Evolutionary conservation across 805 yeast genomes (phyloP).

Genomic region (Hanseniaspora clermontiae): DNA sequence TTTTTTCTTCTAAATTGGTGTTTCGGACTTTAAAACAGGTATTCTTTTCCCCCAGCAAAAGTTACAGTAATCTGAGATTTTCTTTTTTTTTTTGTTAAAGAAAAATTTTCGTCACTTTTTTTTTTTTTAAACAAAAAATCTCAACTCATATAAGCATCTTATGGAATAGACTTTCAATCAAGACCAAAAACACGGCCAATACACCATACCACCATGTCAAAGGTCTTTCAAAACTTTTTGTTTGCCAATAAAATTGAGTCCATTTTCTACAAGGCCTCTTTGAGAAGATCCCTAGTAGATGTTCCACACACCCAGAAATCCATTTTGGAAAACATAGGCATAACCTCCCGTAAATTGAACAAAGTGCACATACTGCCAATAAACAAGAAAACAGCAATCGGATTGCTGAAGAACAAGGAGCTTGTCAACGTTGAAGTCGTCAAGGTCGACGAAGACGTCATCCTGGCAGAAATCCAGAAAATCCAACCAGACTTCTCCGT

Average conservation of each 20-base stretch:
- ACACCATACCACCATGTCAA: neutral
- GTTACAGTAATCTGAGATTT: neutral
- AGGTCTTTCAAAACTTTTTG: neutral
- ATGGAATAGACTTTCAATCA: no score
- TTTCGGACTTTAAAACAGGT: neutral
- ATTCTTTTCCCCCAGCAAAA: no score
- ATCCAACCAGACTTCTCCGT: neutral
- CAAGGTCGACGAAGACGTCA: constrained; percentile 3
- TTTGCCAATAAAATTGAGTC: constrained; percentile 1
- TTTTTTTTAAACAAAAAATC: no score
- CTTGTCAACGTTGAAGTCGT: constrained; percentile 2
- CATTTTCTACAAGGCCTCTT: constrained; percentile 1
- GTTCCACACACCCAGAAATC: constrained; percentile 6
- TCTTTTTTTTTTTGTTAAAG: neutral
- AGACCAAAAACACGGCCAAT: neutral
- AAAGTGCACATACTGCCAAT: constrained; percentile 6
- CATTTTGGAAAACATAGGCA: neutral
- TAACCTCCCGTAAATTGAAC: neutral
- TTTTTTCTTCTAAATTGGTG: neutral
- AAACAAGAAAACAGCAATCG: constrained; percentile 2
- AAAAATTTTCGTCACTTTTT: neutral
- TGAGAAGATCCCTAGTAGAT: constrained; percentile 12
- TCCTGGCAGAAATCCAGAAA: neutral
- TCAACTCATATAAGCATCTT: no score
- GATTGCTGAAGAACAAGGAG: constrained; percentile 7